phyloP scores from a whole-genome alignment of 2,329 filamentous ascomycete species.

The Monosporascus sp. region DNA sequence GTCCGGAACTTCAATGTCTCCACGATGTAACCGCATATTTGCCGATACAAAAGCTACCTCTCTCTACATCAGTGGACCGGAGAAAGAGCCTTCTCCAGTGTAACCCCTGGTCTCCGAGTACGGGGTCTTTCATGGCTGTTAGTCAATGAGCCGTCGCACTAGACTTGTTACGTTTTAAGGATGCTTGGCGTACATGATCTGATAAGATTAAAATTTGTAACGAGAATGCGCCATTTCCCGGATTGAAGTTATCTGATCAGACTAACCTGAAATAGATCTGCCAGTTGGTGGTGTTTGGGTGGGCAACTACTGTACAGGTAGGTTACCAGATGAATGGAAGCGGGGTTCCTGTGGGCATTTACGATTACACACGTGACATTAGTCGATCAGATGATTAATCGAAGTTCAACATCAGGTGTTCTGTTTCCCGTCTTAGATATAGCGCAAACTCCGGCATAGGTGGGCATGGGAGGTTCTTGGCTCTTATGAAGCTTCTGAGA shows the following conservation, averaged over 20 bases:
- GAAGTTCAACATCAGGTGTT: not conserved
- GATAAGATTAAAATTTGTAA: constrained; percentile 25
- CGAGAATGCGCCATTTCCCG: not conserved
- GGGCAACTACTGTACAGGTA: too few species aligned
- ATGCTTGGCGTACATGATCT: constrained; percentile 25
- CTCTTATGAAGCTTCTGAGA: too few species aligned
- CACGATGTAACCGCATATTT: not conserved
- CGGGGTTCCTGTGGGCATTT: not conserved
- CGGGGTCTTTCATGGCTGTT: not conserved
- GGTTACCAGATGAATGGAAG: too few species aligned
- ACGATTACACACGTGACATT: not conserved
- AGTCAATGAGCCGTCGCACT: not conserved
- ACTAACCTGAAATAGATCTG: not conserved
- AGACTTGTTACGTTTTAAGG: not conserved
- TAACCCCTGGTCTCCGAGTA: not conserved
- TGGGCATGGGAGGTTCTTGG: too few species aligned
- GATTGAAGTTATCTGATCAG: constrained; percentile 4
- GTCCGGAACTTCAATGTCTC: not conserved
- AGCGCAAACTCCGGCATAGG: too few species aligned
- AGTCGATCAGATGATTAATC: not conserved
- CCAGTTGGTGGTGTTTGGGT: too few species aligned
- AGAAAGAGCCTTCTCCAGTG: too few species aligned
- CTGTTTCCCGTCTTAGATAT: not conserved
- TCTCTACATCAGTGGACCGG: not conserved
- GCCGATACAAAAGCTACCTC: not conserved